Evolutionary conservation across 306 rosid genomes (phyloP), one percentile per base, ranked within the genome.

Genomic region (Rosa persica): DNA sequence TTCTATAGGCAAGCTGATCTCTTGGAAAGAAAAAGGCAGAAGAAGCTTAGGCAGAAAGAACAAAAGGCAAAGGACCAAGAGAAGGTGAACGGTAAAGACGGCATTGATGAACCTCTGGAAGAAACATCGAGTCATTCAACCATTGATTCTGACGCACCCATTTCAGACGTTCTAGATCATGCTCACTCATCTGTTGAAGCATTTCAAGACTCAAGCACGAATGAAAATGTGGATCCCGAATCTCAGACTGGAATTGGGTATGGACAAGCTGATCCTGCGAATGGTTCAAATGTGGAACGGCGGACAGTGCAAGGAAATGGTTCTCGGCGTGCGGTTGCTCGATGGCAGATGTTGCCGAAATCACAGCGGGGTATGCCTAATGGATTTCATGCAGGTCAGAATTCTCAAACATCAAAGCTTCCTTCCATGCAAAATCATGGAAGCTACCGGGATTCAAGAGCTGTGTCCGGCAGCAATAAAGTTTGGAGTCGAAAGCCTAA

Each of bases 21-120:
- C 78, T 82, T 88, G 90, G 90, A 84, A 87, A 88, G 84, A 88
- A 92, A 85, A 81, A 90, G 92, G 76, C 92, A 83, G 89, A 92
- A 89, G 79, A 94, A 90, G 83, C 89, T 90, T 49, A 86, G 96
- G 81, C 97, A 89, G 72, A 93, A 90, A 85, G 94, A 90, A 70
- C 92, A 88, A 40, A 89, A 78, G 84, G 87, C 85, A 30, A 90
- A 84, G 81, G 96, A 87, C 73, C 90, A 79, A 78, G 93, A 85
- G 36, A 83, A 77, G 76, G 79, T 42, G 34, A 88, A 83, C 76
- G 65, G 60, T 80, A 77, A 79, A 44, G 89, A 75, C 66, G 66
- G 77, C 62, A 49, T 80, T 64, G 83, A 72, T 52, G 78, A 76
- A 75, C 78, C 83, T 65, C 77, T 67, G 23, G 85, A 47, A 75